Base-by-base conservation (phyloP, 2,329 filamentous ascomycete genomes). In the Fusarium tricinctum region DNA sequence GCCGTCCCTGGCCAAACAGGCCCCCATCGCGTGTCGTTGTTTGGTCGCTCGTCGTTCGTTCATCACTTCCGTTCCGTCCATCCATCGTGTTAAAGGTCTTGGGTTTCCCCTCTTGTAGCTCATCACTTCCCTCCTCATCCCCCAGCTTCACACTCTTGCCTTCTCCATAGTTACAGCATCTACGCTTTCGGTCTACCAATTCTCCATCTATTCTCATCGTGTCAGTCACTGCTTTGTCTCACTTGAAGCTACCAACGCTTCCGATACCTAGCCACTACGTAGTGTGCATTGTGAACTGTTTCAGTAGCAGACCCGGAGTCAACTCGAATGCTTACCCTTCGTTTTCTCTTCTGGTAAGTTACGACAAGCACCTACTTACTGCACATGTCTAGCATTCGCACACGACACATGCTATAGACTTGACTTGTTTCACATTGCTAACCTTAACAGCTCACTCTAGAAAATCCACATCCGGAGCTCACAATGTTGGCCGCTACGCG, bases 401-500 rank as follows among this genome's bases (percentile, higher is more conserved):
- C n/a, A 7, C 44, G 40, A 13, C 32, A 42, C 19, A 19, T 12
- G 17, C 19, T 23, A 19, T 43, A 46, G 19, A 50, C 33, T 20
- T 26, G 28, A 52, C 26, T 47, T 22, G 23, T 2, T 40, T 13
- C n/a, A 22, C 17, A 15, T 35, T 38, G 22, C 58, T 69, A 32
- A 68, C 45, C 4, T 14, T 26, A 32, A 44, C 40, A 59, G 52
- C 30, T 47, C 12, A 39, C 17, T 30, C 13, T 9, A 58, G 53
- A 61, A 17, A 19, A 19, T 39, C 35, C 53, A 45, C 43, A 50
- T 49, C 46, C 45, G 35, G 42, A 61, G 32, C 26, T 51, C 61
- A 62, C 66, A 55, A 74, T 74, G 67, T 66, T 77, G 50, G 60
- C 72, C 12, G 61, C 74, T 19, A 70, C 73, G 33, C 74, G 73